Conservation (phyloP, 768 basidiomycete genomes). For the Ramaria rubella region DNA sequence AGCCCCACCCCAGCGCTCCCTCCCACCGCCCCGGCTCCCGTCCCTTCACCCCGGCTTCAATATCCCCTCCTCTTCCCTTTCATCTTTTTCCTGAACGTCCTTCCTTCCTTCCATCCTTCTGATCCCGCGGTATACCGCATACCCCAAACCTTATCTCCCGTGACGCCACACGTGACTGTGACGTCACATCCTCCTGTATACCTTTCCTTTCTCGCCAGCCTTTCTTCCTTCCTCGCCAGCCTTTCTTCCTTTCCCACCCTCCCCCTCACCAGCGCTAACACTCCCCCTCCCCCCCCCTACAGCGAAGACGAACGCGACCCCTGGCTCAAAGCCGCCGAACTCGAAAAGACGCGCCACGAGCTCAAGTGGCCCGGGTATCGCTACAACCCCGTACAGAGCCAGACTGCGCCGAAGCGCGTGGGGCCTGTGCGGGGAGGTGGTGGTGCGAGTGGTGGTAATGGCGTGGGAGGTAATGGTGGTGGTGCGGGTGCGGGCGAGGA, state of each 20-base stretch:
- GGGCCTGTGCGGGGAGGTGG: no score
- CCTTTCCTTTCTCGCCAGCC: no score
- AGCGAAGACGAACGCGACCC: constrained; percentile 6
- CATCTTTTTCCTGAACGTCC: not conserved
- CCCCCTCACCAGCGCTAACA: not conserved
- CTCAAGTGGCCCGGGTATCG: constrained; percentile 1
- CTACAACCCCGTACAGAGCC: constrained; percentile 8
- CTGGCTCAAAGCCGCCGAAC: constrained; percentile 5
- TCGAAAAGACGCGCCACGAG: constrained; percentile 9
- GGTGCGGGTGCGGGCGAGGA: no score
- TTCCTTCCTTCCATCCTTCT: no score
- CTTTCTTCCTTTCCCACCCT: not conserved
- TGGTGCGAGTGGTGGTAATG: no score
- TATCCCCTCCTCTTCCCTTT: not conserved
- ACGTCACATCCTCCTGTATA: no score
- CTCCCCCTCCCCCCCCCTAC: not conserved
- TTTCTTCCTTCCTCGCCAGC: not conserved
- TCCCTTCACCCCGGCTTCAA: not conserved
- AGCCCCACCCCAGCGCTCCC: no score
- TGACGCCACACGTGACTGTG: no score
- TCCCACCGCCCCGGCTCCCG: no score
- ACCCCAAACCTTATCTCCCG: no score
- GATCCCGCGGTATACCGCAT: no score
- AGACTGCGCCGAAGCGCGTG: not conserved
- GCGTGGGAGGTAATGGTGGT: no score